Evolutionary conservation across 208 protist genomes (phyloP).

Genomic region (Angomonas deanei): DNA sequence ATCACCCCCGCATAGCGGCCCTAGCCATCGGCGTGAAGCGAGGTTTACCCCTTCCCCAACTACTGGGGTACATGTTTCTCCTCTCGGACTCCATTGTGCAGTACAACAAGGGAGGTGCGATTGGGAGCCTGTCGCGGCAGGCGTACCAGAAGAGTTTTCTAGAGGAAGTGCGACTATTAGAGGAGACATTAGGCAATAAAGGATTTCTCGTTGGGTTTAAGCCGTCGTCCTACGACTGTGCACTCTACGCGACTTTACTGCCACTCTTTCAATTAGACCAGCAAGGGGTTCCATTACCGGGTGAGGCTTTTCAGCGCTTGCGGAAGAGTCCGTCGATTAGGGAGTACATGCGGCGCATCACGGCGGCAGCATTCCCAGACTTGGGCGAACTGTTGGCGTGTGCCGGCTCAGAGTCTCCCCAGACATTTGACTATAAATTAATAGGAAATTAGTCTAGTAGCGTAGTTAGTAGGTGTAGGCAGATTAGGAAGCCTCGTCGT

Average conservation of each 20-base stretch:
- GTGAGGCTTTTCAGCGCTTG: not conserved
- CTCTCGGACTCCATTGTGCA: not conserved
- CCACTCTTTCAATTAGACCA: not conserved
- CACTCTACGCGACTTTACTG: not conserved
- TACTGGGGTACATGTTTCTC: not conserved
- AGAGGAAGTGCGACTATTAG: not conserved
- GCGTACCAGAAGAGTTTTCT: not conserved
- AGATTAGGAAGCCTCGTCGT: too few species aligned
- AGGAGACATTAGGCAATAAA: not conserved
- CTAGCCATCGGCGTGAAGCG: not conserved
- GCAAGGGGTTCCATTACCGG: not conserved
- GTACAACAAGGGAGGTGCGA: not conserved
- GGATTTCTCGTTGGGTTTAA: not conserved
- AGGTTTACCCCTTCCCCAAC: not conserved
- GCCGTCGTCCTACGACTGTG: not conserved
- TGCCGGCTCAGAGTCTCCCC: not conserved
- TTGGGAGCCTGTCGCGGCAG: not conserved
- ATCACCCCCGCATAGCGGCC: not conserved
- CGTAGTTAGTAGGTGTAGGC: not conserved
- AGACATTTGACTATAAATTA: not conserved
- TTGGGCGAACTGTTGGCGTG: not conserved
- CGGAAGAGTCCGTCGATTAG: not conserved
- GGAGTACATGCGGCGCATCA: slow-evolving; percentile 1
- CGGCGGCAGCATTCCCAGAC: not conserved
- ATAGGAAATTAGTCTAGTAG: not conserved